A percentile compares a stretch with the other conserved stretches of the same genome.
These are phyloP conservation scores for Wallemia mellicola DNA, from an alignment of 1,284 basidiomycete genomes.

Conservation along the genomic window DNA sequence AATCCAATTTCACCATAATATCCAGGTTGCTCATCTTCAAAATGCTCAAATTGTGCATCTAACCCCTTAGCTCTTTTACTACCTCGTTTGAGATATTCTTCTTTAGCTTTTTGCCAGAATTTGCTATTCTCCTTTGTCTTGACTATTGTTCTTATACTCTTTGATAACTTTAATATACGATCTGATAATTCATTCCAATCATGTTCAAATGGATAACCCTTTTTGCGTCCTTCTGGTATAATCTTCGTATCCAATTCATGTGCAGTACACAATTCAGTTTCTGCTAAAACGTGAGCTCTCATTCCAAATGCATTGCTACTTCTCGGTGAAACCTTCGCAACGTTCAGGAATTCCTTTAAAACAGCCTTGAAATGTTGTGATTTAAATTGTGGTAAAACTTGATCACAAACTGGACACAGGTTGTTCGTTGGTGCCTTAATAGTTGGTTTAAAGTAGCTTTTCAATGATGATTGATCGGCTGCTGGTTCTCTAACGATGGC, in stretches of 20 bases:
- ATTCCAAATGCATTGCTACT: not conserved
- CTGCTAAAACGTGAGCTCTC: not conserved
- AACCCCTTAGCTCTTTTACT: not conserved
- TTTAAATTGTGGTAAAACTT: not conserved
- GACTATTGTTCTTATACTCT: not conserved
- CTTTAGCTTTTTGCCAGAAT: not conserved
- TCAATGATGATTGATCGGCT: not conserved
- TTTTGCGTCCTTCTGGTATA: not conserved
- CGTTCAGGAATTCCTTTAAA: not conserved
- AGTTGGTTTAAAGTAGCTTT: not conserved
- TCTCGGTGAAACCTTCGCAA: not conserved
- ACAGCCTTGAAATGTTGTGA: not conserved
- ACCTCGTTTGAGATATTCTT: not conserved
- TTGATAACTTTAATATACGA: not conserved
- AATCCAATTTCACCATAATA: not conserved
- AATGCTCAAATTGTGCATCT: not conserved
- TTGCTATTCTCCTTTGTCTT: not conserved
- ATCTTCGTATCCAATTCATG: not conserved
- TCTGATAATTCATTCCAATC: not conserved
- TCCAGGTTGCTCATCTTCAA: slow-evolving; percentile 1
- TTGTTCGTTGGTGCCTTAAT: not conserved
- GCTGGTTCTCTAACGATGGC: not conserved
- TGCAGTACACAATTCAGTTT: not conserved
- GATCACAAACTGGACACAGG: not conserved
- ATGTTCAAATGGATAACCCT: not conserved